Evolutionary conservation across 495 filamentous ascomycete species (phyloP), one percentile per base, ranked within the genome.

Genomic region (Lasiosphaeria miniovina): DNA sequence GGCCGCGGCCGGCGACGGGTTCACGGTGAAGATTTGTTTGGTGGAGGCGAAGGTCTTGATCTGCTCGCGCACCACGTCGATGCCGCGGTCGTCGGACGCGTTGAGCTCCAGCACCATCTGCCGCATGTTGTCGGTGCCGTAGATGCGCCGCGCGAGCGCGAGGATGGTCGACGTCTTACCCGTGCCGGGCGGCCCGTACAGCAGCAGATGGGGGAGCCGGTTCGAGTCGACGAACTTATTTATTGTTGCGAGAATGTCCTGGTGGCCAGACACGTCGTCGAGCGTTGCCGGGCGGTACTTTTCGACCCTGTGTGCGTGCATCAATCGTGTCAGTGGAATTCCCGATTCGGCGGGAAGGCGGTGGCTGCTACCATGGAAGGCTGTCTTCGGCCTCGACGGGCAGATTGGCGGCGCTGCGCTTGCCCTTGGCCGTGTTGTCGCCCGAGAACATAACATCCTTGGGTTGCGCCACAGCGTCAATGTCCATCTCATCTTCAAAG

Each of bases 31-130:
- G 50, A 83, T 90, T 59, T 89, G 86, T 61, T 79, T 79, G 63
- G 77, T 83, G 67, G 89, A 95, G 34, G 91, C 92, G 74, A 98
- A 99, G 2, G 95, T 99, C 79, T 97, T 98, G 79, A 99, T 98
- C 73, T 98, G 95, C 74, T 99, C 95, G 59, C 93, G 84, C 49
- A 99, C 94, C 5, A 99, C 94, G 62, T 99, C 95, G 75, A 99
- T 99, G 67, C 94, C 94, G 76, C 94, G 82, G 68, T 98, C 94
- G 68, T 98, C 94, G 61, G 90, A 95, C 38, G 94, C 94, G 73
- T 98, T 98, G 57, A 98, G 83, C 70, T 98, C 94, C 6, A 98
- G 81, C 50, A 98, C 95, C 90, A 98, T 97, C 71, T 98, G 94
- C 32, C 93, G 86, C 86, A 98, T 88, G 71, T 97, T 98, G 59